phyloP scores from a whole-genome alignment of 805 yeast species.

The Lipomyces japonicus region DNA sequence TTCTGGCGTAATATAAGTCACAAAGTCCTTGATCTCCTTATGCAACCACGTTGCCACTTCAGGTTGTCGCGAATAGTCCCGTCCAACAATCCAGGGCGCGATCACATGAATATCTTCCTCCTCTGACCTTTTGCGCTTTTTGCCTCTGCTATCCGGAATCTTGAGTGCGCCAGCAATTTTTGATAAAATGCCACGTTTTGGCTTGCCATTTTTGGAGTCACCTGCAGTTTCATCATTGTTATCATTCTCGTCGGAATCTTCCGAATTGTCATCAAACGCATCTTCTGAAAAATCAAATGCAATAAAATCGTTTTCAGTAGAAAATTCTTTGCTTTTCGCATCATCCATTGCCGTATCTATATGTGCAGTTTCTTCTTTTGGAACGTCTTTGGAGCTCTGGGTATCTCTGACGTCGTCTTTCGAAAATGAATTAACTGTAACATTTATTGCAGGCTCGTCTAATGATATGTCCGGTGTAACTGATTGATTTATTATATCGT shows the following conservation, averaged over 20 bases:
- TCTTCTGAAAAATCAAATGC: slow-evolving; percentile 53
- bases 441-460: not conserved
- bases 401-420: no score
- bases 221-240: not conserved
- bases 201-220: not conserved
- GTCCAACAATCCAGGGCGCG: slow-evolving; percentile 71
- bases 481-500: not conserved
- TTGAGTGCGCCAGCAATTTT: slow-evolving; percentile 11
- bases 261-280: slow-evolving; percentile 39
- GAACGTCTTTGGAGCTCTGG: no score
- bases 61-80: slow-evolving; percentile 69
- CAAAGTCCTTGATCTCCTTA: slow-evolving; percentile 78
- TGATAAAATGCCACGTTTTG: slow-evolving; percentile 1
- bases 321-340: no score
- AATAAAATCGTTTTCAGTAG: slow-evolving; percentile 45
- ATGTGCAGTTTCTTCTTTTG: no score
- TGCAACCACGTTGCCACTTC: slow-evolving; percentile 86
- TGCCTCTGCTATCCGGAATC: slow-evolving; percentile 4
- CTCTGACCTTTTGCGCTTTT: slow-evolving; percentile 14
- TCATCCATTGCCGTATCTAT: no score
- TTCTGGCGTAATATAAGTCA: slow-evolving; percentile 81
- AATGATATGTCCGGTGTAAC: not conserved
- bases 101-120: slow-evolving; percentile 9
- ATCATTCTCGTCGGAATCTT: not conserved
- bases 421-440: not conserved